A percentile compares a stretch with the other conserved stretches of the same genome.
Conservation (phyloP, 106 monocot species). For the Hemerocallis citrina region DNA sequence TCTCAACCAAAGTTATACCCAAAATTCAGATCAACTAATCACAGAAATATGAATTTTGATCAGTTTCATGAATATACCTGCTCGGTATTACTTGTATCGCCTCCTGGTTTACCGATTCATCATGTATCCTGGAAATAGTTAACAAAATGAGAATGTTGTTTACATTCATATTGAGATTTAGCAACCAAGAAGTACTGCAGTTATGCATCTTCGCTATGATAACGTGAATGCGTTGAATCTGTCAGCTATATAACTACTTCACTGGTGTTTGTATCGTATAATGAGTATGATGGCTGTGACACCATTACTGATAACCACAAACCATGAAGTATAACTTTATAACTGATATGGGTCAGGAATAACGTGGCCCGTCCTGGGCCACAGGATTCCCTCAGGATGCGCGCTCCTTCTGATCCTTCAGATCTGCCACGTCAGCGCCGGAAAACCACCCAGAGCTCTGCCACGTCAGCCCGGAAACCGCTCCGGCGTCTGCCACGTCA, state of each 20-base stretch:
- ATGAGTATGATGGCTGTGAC: not conserved
- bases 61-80: not conserved
- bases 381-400: no score
- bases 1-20: no score
- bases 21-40: no score
- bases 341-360: no score
- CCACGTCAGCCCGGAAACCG: no score
- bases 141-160: not conserved
- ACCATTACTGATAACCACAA: not conserved
- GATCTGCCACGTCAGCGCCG: no score
- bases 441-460: no score
- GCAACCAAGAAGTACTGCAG: not conserved
- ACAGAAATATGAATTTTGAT: no score
- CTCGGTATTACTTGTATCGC: not conserved
- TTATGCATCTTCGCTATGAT: not conserved
- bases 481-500: no score
- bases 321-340: not conserved
- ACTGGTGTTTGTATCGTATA: no score
- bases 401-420: no score
- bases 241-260: not conserved
- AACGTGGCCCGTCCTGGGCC: no score
- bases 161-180: not conserved
- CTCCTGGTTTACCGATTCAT: not conserved
- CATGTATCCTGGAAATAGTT: conserved; percentile 11
- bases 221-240: not conserved